These are phyloP conservation scores for Scedosporium dehoogii DNA, from an alignment of 2,329 filamentous ascomycete genomes.

Conservation along the genomic window DNA sequence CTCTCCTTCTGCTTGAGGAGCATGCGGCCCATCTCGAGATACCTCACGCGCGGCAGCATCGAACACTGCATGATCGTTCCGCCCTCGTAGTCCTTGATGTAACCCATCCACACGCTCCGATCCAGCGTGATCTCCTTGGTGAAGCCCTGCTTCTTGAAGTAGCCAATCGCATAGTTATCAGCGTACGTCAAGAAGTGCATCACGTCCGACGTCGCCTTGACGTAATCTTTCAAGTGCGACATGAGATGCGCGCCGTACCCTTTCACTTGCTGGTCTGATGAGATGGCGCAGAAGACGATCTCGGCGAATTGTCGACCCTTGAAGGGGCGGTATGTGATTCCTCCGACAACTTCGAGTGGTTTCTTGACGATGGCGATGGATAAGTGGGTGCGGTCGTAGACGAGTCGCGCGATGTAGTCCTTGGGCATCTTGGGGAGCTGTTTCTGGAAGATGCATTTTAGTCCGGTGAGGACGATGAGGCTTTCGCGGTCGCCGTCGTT, in stretches of 20 bases:
- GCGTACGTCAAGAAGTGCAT: slow-evolving; percentile 99
- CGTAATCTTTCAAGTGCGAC: slow-evolving; percentile 96
- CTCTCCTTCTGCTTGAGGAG: slow-evolving; percentile 94
- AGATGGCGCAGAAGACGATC: slow-evolving; percentile 97
- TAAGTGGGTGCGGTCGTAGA: slow-evolving; percentile 93
- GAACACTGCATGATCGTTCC: slow-evolving; percentile 99
- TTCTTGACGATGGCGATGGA: slow-evolving; percentile 98
- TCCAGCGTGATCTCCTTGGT: slow-evolving; percentile 96
- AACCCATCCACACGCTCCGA: slow-evolving; percentile 92
- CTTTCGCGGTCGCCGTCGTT: slow-evolving; percentile 85
- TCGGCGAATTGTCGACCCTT: slow-evolving; percentile 88
- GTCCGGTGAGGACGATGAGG: slow-evolving; percentile 84
- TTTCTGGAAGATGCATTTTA: slow-evolving; percentile 98
- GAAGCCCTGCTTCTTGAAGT: slow-evolving; percentile 98
- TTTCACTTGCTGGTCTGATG: slow-evolving; percentile 96
- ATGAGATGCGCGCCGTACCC: slow-evolving; percentile 96
- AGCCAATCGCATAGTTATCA: slow-evolving; percentile 97
- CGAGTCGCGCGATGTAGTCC: slow-evolving; percentile 93
- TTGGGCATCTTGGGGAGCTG: slow-evolving; percentile 99
- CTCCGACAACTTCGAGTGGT: slow-evolving; percentile 87
- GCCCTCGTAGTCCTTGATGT: slow-evolving; percentile 98
- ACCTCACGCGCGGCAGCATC: slow-evolving; percentile 91
- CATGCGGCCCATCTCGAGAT: slow-evolving; percentile 88
- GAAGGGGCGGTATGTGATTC: slow-evolving; percentile 94
- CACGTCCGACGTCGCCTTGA: slow-evolving; percentile 90